These are phyloP conservation scores for Thielaviopsis ethacetica DNA, from an alignment of 2,329 filamentous ascomycete genomes.

Conservation along the genomic window DNA sequence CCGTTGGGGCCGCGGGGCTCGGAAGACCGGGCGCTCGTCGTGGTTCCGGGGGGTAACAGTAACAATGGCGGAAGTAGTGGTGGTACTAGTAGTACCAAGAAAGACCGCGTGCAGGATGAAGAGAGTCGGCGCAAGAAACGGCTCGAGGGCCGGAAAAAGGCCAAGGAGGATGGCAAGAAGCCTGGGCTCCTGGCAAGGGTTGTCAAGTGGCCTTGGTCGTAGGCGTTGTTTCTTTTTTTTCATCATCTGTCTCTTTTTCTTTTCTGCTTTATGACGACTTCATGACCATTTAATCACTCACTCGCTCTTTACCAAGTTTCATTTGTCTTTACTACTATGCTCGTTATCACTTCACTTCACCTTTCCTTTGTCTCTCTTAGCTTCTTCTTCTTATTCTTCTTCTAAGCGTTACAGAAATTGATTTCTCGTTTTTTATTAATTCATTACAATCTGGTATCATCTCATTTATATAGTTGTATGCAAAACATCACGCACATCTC, in stretches of 20 bases:
- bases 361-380: neutral
- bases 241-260: neutral
- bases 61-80: too few species aligned
- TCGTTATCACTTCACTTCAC: neutral
- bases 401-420: neutral
- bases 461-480: neutral
- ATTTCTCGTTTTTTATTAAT: neutral
- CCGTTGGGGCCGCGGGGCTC: neutral
- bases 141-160: constrained; percentile 10
- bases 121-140: constrained; percentile 11
- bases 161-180: constrained; percentile 11
- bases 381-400: neutral
- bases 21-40: neutral
- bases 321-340: too few species aligned
- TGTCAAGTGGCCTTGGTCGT: constrained; percentile 6
- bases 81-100: neutral
- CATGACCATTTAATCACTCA: too few species aligned
- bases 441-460: neutral
- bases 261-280: neutral
- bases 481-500: neutral
- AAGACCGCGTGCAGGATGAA: constrained; percentile 1
- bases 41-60: neutral
- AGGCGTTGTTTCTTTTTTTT: neutral
- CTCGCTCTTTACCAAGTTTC: too few species aligned
- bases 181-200: constrained; percentile 11